Base-by-base conservation (phyloP, 805 yeast genomes). In the Yamadazyma takamatsuzukensis region DNA sequence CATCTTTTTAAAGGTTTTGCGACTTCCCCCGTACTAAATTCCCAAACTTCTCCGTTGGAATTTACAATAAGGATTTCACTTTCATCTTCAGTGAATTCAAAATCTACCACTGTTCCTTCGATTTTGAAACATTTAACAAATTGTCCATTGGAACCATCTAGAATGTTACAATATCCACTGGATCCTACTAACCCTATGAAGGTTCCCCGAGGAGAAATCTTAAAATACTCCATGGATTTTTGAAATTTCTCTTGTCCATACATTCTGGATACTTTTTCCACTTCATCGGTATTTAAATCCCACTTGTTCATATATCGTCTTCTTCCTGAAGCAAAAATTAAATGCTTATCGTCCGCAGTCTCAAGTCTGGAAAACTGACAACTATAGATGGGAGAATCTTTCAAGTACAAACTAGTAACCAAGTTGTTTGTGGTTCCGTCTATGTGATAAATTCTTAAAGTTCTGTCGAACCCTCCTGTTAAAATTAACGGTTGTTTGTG, bases 391-490 rank as follows among this genome's bases (percentile, higher is more conserved):
- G 97, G 96, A 8, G 86, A 73, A 42, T 84, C 79, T 32, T 80
- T 74, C 34, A 93, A 67, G 56, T 81, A 86, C 40, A 90, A 63
- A 27, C 95, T 80, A 4, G 96, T 82, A 19, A 89, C 94, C 24
- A 90, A 61, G 39, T 76, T 77, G 53, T 93, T 93, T 37, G 60
- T 54, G 49, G 83, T 84, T 11, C 97, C 97, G 55, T 93, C 97
- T 31, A 89, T 76, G 51, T 90, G 95, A 56, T 80, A 93, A 10
- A 93, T 68, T 45, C 98, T 71, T 34, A 93, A 55, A 0, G 96
- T 83, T 45, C 85, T 72, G 56, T 93, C 99, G 54, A 82, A 89
- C 15, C 99, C 99, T 36, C 93, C 95, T 0, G 96, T 84, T 33
- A 93, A 61, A 28, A 90, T 63, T 18, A 93, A 64, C 25, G 98